Evolutionary conservation across 2,329 filamentous ascomycete genomes (phyloP), one percentile per base, ranked within the genome.

Genomic region (Celoporthe dispersa): DNA sequence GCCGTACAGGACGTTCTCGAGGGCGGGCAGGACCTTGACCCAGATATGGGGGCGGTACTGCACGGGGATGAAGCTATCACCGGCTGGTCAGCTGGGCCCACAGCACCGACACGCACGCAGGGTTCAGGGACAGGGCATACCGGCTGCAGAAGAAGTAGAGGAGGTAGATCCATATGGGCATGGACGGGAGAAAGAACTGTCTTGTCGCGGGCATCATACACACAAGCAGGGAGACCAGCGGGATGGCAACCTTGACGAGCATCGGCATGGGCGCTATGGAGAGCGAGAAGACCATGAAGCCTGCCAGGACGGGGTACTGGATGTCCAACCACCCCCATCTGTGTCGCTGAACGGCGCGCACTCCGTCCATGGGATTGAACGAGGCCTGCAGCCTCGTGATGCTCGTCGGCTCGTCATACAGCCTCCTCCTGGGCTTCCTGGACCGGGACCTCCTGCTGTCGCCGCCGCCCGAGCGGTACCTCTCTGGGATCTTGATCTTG

Each of bases 1-100:
- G 75, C 95, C 95, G 79, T 98, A 98, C 44, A 98, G 87, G 73
- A 98, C 96, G 80, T 98, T 98, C 82, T 98, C 95, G 73, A 98
- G 88, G 25, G 95, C 94, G 5, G 95, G 95, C 48, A 98, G 87
- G 37, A 98, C 94, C 77, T 94, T 94, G 74, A 98, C 95, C 93
- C 94, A 97, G 76, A 98, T 98, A 73, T 94, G 92, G 71, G 94
- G 94, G 75, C 95, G 90, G 83, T 94, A 96, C 78, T 95, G 92
- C 75, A 90, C 88, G 51, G 94, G 92, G 75, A 98, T 94, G 82
- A 97, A 98, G 78, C 94, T 97, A 77, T 14, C 70, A 14, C 62
- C 14, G 64, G 68, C 66, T 35, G 39, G 70, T 70, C 37, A 71
- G 70, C 61, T 62, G 25, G 31, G 1, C 31, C 9, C 14, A 19